Base-by-base conservation (phyloP, 306 rosid genomes). In the Cucumis hystrix region DNA sequence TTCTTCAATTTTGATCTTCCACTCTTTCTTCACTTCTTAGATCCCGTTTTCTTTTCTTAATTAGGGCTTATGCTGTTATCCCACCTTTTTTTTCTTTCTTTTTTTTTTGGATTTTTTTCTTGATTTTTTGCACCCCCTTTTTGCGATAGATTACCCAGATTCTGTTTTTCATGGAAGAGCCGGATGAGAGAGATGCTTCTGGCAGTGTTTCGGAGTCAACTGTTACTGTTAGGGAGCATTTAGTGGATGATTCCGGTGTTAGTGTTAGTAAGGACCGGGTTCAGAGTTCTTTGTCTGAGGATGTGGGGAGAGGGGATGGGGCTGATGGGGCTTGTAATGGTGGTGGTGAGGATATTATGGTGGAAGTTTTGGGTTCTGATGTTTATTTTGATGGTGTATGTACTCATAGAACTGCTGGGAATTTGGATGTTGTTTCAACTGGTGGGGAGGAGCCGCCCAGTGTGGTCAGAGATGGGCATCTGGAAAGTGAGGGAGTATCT, bases 341-440 rank as follows among this genome's bases (percentile, higher is more conserved):
- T 82, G 75, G 20, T 23, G 75, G 37, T 45, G 88, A 82, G 76
- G 98, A 89, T 51, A 66, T 91, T 78, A 86, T 91, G 94, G 87
- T 91, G 79, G 93, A 88, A 86, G 96, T 91, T 63, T 83, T 89
- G 75, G 96, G 91, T 79, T 84, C 96, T 65, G 89, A 86, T 83
- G 85, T 92, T 80, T 92, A 85, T 83, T 87, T 89, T 82, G 96
- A 92, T 80, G 97, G 94, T 62, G 96, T 92, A 77, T 91, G 92
- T 77, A 84, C 89, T n/a, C 82, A 79, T 76, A 87, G 77, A 40
- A 76, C 77, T 51, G 83, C 82, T 30, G 79, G 64, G 69, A 64
- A 58, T 20, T 78, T 58, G 72, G 78, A 70, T 10, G 91, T 78
- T 57, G 85, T 70, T 59, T 78, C 63, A 7, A 79, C 56, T 39